Percentiles rank a stretch among this genome's conserved stretches.
Evolutionary conservation across 768 basidiomycete genomes (phyloP).

Genomic region (Phylloporus arenicola): DNA sequence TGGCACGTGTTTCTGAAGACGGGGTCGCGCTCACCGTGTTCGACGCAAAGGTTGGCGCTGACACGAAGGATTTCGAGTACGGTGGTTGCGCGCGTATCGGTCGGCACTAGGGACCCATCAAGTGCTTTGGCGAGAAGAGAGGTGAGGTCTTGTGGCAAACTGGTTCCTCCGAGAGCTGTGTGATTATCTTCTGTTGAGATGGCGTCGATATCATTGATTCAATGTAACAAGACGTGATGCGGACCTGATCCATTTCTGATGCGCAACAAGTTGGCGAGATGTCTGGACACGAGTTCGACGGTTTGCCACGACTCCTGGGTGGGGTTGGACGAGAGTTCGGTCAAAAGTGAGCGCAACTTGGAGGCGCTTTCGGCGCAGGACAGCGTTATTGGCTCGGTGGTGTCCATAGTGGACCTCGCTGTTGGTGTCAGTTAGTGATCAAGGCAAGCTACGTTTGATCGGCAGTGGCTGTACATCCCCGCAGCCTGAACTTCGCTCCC

Average conservation of each 20-base stretch:
- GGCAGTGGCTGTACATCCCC: background rate
- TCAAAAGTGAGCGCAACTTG: conserved; percentile 31
- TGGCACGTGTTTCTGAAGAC: conserved; percentile 1
- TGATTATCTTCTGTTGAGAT: conserved; percentile 58
- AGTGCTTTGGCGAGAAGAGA: conserved; percentile 55
- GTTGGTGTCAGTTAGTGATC: background rate
- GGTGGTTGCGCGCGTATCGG: conserved; percentile 41
- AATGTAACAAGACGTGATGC: conserved; percentile 8
- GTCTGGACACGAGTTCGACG: conserved; percentile 47
- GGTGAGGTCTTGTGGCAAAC: conserved; percentile 60
- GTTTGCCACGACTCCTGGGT: conserved; percentile 41
- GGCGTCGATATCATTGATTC: conserved; percentile 12
- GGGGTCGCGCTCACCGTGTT: conserved; percentile 53
- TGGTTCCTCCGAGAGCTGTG: conserved; percentile 57
- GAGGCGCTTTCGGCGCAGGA: conserved; percentile 26
- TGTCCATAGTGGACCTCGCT: conserved; percentile 14
- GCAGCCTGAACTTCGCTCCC: background rate
- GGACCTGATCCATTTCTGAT: conserved; percentile 49
- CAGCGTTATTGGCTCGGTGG: conserved; percentile 2
- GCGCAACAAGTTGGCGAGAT: conserved; percentile 60
- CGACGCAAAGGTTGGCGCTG: conserved; percentile 79
- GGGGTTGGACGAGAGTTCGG: conserved; percentile 30
- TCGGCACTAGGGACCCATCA: conserved; percentile 43
- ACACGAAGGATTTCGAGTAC: conserved; percentile 70
- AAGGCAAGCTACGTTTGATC: conserved; percentile 3